phyloP scores from a whole-genome alignment of 1,284 basidiomycete genomes.

The Takashimella koratensis region DNA sequence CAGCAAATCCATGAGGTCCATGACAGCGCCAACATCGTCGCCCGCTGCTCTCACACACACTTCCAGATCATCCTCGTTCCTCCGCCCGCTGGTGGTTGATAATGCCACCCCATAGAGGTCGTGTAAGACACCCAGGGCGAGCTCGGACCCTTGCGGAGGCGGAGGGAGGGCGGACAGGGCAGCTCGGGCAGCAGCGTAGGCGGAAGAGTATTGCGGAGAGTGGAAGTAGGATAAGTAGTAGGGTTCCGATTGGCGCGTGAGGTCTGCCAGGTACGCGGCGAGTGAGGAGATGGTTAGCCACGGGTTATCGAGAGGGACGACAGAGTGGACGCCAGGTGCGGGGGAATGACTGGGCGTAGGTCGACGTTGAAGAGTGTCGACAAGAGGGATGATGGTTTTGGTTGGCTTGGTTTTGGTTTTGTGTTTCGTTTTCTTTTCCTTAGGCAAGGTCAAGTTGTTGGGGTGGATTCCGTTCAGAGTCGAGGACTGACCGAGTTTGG shows the following conservation, averaged over 20 bases:
- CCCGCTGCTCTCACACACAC: constrained; percentile 33
- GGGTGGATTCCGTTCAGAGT: neutral
- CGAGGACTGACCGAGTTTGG: neutral
- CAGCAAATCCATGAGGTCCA: constrained; percentile 44
- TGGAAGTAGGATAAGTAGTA: constrained; percentile 40
- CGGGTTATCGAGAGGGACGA: constrained; percentile 23
- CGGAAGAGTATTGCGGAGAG: constrained; percentile 29
- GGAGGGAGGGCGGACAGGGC: constrained; percentile 22
- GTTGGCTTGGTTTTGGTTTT: constrained; percentile 7
- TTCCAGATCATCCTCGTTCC: constrained; percentile 24
- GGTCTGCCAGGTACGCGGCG: constrained; percentile 30
- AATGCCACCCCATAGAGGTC: constrained; percentile 32
- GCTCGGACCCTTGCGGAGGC: neutral
- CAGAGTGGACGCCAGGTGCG: neutral
- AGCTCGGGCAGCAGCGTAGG: constrained; percentile 33
- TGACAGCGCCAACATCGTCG: constrained; percentile 33
- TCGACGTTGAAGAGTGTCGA: constrained; percentile 39
- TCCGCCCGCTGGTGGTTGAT: neutral
- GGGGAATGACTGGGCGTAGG: constrained; percentile 13
- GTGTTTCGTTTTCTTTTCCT: constrained; percentile 7
- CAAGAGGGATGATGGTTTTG: constrained; percentile 23
- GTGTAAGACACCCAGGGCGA: constrained; percentile 22
- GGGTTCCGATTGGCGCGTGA: constrained; percentile 15
- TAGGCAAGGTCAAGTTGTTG: neutral
- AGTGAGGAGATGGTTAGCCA: constrained; percentile 41